Evolutionary conservation across 108 stramenopile genomes (phyloP).

Genomic region (Nannochloropsis gaditana): DNA sequence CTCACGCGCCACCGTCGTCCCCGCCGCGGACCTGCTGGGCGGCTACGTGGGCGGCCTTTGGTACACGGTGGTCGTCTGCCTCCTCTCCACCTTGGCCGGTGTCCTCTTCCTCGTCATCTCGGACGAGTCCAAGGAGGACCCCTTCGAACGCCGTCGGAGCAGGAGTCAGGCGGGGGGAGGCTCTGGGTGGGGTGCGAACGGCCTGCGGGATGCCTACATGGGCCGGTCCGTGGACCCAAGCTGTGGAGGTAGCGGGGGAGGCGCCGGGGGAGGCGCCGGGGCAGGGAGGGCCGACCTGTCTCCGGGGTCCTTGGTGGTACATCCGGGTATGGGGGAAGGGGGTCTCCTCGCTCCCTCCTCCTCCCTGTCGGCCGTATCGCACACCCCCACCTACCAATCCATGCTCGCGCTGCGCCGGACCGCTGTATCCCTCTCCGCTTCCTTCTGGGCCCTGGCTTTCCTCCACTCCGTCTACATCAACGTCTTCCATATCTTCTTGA

Average conservation of each 20-base stretch:
- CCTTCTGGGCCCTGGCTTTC: constrained; percentile 31
- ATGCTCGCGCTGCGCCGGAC: not conserved
- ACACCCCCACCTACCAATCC: not conserved
- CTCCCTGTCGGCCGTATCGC: not conserved
- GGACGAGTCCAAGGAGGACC: constrained; percentile 11
- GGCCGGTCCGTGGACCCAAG: too few species aligned
- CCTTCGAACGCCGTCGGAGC: not conserved
- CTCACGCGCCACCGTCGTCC: constrained; percentile 35
- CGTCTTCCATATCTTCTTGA: constrained; percentile 33
- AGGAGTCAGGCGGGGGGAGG: not conserved
- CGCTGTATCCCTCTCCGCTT: not conserved
- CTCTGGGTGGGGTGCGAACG: not conserved
- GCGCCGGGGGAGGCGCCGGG: not conserved
- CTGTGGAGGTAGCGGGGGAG: not conserved
- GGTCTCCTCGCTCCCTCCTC: not conserved
- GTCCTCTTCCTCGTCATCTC: not conserved
- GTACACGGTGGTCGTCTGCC: constrained; percentile 23
- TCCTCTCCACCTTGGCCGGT: not conserved
- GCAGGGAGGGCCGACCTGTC: too few species aligned
- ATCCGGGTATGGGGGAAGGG: too few species aligned
- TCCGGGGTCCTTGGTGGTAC: too few species aligned
- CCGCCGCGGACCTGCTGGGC: constrained; percentile 26
- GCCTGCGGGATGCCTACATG: too few species aligned
- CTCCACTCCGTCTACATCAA: constrained; percentile 32
- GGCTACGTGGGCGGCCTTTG: constrained; percentile 40